Conservation (phyloP, 2,329 filamentous ascomycete species). For the Stagonosporopsis chrysanthemi region DNA sequence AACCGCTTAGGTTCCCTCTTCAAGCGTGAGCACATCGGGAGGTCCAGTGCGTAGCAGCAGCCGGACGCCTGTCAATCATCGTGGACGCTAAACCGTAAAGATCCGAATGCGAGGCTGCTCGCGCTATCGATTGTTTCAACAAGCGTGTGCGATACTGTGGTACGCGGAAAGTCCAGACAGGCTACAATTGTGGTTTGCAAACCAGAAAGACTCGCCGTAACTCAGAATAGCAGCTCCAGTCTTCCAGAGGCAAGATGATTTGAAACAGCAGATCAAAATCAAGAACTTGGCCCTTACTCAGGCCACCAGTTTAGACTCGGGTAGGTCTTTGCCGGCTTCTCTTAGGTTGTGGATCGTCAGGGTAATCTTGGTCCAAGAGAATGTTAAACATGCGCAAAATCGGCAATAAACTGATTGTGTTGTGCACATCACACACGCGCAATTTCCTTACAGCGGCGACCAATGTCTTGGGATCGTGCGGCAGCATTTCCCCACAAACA, state of each 20-base stretch:
- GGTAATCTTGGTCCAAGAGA: background rate
- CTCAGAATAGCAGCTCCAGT: slow-evolving; percentile 10
- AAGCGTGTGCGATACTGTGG: slow-evolving; percentile 14
- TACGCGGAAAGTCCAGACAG: slow-evolving; percentile 11
- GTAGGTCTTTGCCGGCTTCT: background rate
- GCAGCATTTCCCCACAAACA: slow-evolving; percentile 8
- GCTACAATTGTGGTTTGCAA: background rate
- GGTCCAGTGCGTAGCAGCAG: slow-evolving; percentile 15
- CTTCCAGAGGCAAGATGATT: background rate
- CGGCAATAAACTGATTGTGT: slow-evolving; percentile 9
- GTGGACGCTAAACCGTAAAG: slow-evolving; percentile 5
- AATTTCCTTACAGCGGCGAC: slow-evolving; percentile 11
- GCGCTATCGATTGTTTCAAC: slow-evolving; percentile 22
- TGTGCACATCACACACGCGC: slow-evolving; percentile 6
- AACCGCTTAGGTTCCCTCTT: slow-evolving; percentile 20
- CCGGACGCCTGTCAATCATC: slow-evolving; percentile 22
- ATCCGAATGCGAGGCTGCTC: slow-evolving; percentile 20
- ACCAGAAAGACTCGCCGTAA: background rate
- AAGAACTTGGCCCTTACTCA: background rate
- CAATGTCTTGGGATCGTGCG: slow-evolving; percentile 7
- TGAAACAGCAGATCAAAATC: slow-evolving; percentile 3
- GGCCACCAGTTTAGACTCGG: background rate
- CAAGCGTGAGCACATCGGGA: slow-evolving; percentile 12
- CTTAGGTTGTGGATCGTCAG: background rate
- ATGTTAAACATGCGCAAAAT: slow-evolving; percentile 1